phyloP scores from a whole-genome alignment of 75 land plant species.

The Pinus albicaulis region DNA sequence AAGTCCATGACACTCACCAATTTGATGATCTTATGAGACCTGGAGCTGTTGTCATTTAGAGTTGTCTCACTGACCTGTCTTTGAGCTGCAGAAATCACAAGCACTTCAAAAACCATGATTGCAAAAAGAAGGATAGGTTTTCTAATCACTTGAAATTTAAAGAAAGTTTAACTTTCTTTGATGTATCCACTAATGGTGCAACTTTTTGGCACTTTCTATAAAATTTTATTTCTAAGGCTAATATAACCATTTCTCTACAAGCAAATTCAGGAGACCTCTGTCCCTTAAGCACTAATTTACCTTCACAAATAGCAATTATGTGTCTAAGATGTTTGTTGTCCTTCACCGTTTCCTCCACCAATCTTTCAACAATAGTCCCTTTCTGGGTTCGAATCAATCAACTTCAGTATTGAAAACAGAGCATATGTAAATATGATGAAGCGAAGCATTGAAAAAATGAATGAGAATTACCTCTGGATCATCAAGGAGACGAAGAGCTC shows the following conservation, averaged over 20 bases:
- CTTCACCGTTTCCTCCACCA: conserved; percentile 59
- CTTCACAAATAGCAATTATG: conserved; percentile 68
- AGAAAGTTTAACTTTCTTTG: not conserved
- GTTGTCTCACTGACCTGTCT: conserved; percentile 91
- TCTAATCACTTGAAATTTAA: too few relatives aligned
- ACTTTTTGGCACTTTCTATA: not conserved
- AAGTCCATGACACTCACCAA: conserved; percentile 49
- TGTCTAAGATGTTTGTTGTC: conserved; percentile 70
- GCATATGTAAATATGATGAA: not conserved
- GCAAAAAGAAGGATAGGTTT: not conserved
- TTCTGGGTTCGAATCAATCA: conserved; percentile 38
- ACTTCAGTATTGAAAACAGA: not conserved
- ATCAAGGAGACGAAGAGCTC: conserved; percentile 73
- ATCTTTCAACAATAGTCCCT: conserved; percentile 83
- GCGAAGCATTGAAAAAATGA: not conserved
- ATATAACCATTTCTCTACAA: not conserved
- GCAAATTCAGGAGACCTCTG: not conserved
- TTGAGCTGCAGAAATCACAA: conserved; percentile 51
- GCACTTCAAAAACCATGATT: not conserved
- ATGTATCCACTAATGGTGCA: not conserved
- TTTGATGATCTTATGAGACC: conserved; percentile 92
- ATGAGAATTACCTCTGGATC: conserved; percentile 75
- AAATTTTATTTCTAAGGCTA: not conserved
- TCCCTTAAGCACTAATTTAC: conserved; percentile 15
- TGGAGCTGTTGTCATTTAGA: conserved; percentile 79